Percentiles rank a stretch among this genome's conserved stretches.
Evolutionary conservation across 2,329 filamentous ascomycete genomes (phyloP).

Genomic region (Cercospora sp.): DNA sequence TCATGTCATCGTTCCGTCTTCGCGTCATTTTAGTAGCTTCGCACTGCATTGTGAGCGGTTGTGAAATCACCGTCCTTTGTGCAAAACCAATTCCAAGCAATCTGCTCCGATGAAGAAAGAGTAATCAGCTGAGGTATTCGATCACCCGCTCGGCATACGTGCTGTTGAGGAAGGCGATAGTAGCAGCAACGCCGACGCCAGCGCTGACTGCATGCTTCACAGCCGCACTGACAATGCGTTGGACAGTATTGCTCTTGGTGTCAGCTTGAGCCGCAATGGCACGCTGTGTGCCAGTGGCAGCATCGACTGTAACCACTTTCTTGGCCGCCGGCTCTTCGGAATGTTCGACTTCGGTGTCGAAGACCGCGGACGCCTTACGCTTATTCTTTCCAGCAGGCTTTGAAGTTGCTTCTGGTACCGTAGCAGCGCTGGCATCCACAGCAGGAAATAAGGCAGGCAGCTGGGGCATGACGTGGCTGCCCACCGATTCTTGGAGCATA

Average conservation of each 20-base stretch:
- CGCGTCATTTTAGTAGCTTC: not conserved
- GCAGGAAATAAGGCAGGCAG: not conserved
- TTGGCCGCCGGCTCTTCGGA: slow-evolving; percentile 15
- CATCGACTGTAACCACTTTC: slow-evolving; percentile 15
- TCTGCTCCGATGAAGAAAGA: not conserved
- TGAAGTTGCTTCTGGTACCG: not conserved
- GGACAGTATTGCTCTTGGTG: slow-evolving; percentile 13
- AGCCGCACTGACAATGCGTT: slow-evolving; percentile 17
- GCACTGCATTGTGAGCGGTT: not conserved
- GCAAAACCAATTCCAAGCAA: not conserved
- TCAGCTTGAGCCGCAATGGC: slow-evolving; percentile 1
- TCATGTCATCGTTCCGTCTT: not conserved
- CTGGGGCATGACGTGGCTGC: not conserved
- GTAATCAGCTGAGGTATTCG: slow-evolving; percentile 27
- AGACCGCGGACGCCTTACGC: slow-evolving; percentile 34
- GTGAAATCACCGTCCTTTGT: not conserved
- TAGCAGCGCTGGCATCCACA: not conserved
- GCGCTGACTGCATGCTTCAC: slow-evolving; percentile 28
- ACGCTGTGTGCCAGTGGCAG: slow-evolving; percentile 13
- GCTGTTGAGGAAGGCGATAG: slow-evolving; percentile 33
- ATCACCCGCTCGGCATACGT: slow-evolving; percentile 31
- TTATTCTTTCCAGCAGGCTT: slow-evolving; percentile 20
- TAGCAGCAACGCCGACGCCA: slow-evolving; percentile 29
- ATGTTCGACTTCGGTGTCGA: slow-evolving; percentile 9
- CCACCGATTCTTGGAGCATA: not conserved